These are phyloP conservation scores for Leptographium galeiforme DNA, from an alignment of 2,329 filamentous ascomycete species.

Conservation along the genomic window DNA sequence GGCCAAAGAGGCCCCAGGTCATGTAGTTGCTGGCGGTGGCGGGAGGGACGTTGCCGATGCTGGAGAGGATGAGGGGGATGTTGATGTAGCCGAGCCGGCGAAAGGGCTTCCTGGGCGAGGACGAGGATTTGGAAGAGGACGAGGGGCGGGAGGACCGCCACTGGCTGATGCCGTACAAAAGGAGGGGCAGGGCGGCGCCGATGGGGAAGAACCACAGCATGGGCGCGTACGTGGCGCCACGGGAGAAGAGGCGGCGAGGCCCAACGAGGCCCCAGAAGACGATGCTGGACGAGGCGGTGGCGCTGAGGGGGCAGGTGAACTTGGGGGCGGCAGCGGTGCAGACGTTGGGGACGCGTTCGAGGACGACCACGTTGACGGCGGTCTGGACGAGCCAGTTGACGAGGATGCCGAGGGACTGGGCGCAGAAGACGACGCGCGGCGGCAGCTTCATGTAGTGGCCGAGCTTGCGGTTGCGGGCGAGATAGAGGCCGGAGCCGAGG, in stretches of 20 bases:
- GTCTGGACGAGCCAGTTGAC: slow-evolving; percentile 36
- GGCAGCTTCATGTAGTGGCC: slow-evolving; percentile 55
- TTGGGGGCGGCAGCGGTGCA: slow-evolving; percentile 40
- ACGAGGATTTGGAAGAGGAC: too few relatives aligned
- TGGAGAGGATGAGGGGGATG: slow-evolving; percentile 54
- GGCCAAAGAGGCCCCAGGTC: slow-evolving; percentile 54
- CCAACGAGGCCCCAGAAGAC: slow-evolving; percentile 63
- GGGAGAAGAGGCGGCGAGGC: slow-evolving; percentile 53
- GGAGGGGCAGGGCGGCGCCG: slow-evolving; percentile 45
- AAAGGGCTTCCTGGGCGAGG: background rate
- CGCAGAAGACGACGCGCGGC: slow-evolving; percentile 44
- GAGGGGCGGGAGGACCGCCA: too few relatives aligned
- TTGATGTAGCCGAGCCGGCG: slow-evolving; percentile 41
- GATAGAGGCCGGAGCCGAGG: slow-evolving; percentile 51
- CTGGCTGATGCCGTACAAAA: slow-evolving; percentile 44
- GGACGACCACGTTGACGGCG: slow-evolving; percentile 51
- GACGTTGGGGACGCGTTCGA: slow-evolving; percentile 45
- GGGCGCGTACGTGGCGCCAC: slow-evolving; percentile 44
- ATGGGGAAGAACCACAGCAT: slow-evolving; percentile 60
- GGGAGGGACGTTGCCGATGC: slow-evolving; percentile 44
- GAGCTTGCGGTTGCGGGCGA: slow-evolving; percentile 50
- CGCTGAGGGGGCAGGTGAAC: slow-evolving; percentile 40
- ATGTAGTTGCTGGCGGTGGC: slow-evolving; percentile 59
- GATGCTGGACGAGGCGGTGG: slow-evolving; percentile 51
- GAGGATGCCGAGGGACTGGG: slow-evolving; percentile 35